Base-by-base conservation (phyloP, 2,329 filamentous ascomycete species). In the Mycosphaerella sp. region DNA sequence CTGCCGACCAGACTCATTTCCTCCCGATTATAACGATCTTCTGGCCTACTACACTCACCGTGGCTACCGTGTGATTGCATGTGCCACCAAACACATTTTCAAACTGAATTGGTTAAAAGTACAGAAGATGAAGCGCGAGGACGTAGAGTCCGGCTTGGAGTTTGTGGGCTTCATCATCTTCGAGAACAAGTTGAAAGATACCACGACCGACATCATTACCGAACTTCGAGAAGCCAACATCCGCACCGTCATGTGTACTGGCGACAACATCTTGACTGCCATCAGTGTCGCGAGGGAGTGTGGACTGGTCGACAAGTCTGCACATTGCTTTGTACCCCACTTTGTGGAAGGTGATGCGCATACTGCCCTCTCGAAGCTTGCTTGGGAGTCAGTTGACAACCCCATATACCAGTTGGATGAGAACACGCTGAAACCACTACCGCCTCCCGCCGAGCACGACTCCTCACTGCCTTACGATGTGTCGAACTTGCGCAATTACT, bases 141-240 rank as follows among this genome's bases (percentile, higher is more conserved):
- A 96, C 50, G 91, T 87, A 7, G 93, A 98, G 70, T 86, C 82
- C 2, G 78, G 84, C 32, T 80, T 98, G 9, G 83, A 92, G 44
- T 97, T 98, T 66, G 80, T 91, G 36, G 93, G 93, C 4, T 98
- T 98, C 73, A 97, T 98, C 67, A 86, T 98, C 51, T 98, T 98
- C 64, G 93, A 98, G 73, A 98, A 98, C 74, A 98, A 98, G 73
- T 76, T 98, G 57, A 98, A 98, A 70, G 85, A 88, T 1, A 90
- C 82, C 17, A 96, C 92, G 0, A 80, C 87, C 1, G 80, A 79
- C 1, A 87, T 96, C 34, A 82, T 98, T 26, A 80, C 86, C 53
- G 91, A 97, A 72, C 79, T 98, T 2, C 79, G 82, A 32, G 78
- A 85, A 49, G 92, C 95, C 6, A 87, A 87, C 53, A 95, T 98